Percentiles rank a stretch among this genome's conserved stretches.
These are phyloP conservation scores for Nannochloropsis salina DNA, from an alignment of 108 stramenopile species.

Conservation along the genomic window DNA sequence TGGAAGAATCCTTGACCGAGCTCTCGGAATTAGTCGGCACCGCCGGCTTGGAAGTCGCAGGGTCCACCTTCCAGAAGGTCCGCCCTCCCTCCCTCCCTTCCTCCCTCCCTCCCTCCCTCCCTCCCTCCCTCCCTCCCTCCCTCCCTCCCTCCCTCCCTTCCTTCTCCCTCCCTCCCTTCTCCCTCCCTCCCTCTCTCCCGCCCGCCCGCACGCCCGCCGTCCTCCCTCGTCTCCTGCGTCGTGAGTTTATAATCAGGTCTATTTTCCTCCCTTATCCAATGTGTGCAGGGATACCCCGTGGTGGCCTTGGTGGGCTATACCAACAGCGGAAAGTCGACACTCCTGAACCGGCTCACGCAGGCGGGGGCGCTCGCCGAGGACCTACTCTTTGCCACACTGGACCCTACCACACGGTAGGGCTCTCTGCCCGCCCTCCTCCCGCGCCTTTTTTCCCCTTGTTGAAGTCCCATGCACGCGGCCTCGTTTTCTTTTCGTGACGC, in stretches of 20 bases:
- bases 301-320: constrained; percentile 85
- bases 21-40: constrained; percentile 84
- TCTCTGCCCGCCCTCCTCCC: constrained; percentile 50
- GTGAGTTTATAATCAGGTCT: not conserved
- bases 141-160: not conserved
- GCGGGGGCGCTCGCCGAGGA: constrained; percentile 90
- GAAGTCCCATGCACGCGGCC: no score
- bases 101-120: not conserved
- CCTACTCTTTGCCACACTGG: constrained; percentile 91
- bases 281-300: constrained; percentile 25
- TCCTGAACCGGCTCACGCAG: constrained; percentile 78
- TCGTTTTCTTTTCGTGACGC: no score
- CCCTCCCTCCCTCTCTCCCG: constrained; percentile 16
- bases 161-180: constrained; percentile 3
- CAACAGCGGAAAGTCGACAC: constrained; percentile 85
- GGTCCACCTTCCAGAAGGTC: constrained; percentile 65
- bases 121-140: not conserved
- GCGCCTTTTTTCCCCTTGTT: no score
- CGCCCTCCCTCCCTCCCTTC: not conserved
- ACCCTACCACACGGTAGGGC: constrained; percentile 91
- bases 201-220: not conserved
- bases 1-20: constrained; percentile 85
- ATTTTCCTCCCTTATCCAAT: not conserved
- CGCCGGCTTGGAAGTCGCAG: constrained; percentile 69
- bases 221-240: constrained; percentile 1